A percentile compares a stretch with the other conserved stretches of the same genome.
Evolutionary conservation across 2,329 filamentous ascomycete species (phyloP).

Genomic region (Venturia effusa): DNA sequence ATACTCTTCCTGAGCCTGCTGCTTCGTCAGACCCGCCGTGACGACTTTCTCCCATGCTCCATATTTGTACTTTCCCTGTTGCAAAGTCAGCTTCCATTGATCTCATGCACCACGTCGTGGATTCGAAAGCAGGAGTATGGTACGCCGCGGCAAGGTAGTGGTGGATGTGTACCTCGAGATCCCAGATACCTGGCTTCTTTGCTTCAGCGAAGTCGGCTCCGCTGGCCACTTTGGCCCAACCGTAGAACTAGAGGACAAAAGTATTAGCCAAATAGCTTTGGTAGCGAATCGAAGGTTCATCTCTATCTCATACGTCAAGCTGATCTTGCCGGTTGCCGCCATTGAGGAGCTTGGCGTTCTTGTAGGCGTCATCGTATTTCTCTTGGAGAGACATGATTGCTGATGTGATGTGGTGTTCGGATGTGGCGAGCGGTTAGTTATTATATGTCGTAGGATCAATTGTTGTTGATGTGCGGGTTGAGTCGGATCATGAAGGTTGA

Average conservation of each 20-base stretch:
- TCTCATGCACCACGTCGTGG: not conserved
- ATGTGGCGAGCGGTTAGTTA: not conserved
- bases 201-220: conserved; percentile 29
- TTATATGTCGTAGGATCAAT: not conserved
- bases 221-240: conserved; percentile 33
- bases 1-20: conserved; percentile 67
- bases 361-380: conserved; percentile 8
- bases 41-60: conserved; percentile 63
- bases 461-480: not conserved
- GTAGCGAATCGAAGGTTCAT: not conserved
- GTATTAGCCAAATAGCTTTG: not conserved
- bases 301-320: not conserved
- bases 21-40: conserved; percentile 49
- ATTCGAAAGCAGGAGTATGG: not conserved
- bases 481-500: not conserved
- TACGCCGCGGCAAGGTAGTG: not conserved
- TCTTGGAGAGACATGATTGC: conserved; percentile 1
- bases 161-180: conserved; percentile 46
- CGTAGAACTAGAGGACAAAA: conserved; percentile 36
- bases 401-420: not conserved
- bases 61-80: conserved; percentile 69
- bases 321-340: not conserved
- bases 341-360: conserved; percentile 7
- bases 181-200: conserved; percentile 53
- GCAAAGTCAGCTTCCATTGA: not conserved